Evolutionary conservation across 352 stramenopile species (phyloP).

Genomic region (Aphanomyces cochlioides): DNA sequence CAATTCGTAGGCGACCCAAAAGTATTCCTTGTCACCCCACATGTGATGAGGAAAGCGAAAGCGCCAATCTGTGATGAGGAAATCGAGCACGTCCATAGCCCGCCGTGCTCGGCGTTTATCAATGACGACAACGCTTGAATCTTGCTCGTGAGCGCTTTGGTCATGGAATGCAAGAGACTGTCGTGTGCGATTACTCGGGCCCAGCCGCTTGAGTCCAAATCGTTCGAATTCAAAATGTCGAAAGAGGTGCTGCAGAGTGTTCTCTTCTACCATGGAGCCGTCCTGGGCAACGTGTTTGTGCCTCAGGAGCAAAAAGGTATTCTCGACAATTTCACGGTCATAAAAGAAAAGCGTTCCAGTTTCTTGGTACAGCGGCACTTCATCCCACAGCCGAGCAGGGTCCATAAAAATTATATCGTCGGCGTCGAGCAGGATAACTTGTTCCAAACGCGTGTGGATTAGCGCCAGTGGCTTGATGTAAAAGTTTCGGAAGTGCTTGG

Average conservation of each 20-base stretch:
- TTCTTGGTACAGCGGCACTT: not conserved
- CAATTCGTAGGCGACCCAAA: slow-evolving; percentile 72
- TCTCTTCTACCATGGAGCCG: not conserved
- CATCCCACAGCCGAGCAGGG: slow-evolving; percentile 8
- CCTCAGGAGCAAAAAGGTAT: not conserved
- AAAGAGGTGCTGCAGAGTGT: slow-evolving; percentile 8
- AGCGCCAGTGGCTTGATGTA: slow-evolving; percentile 30
- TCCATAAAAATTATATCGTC: slow-evolving; percentile 28
- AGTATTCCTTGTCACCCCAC: slow-evolving; percentile 61
- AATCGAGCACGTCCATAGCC: slow-evolving; percentile 61
- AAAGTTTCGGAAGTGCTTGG: slow-evolving; percentile 23
- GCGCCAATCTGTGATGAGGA: slow-evolving; percentile 58
- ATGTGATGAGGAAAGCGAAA: slow-evolving; percentile 34
- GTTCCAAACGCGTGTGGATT: slow-evolving; percentile 8
- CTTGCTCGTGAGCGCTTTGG: slow-evolving; percentile 56
- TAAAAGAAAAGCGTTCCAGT: slow-evolving; percentile 24
- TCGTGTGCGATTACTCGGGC: not conserved
- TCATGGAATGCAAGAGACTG: not conserved
- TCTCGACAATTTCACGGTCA: slow-evolving; percentile 4
- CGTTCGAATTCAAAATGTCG: slow-evolving; percentile 11
- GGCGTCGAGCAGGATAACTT: slow-evolving; percentile 30
- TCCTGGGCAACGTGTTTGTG: not conserved
- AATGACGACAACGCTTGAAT: slow-evolving; percentile 67
- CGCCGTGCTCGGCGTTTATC: slow-evolving; percentile 51
- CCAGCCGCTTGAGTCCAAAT: not conserved